Conservation (phyloP, 306 rosid species). For the Quercus alba region DNA sequence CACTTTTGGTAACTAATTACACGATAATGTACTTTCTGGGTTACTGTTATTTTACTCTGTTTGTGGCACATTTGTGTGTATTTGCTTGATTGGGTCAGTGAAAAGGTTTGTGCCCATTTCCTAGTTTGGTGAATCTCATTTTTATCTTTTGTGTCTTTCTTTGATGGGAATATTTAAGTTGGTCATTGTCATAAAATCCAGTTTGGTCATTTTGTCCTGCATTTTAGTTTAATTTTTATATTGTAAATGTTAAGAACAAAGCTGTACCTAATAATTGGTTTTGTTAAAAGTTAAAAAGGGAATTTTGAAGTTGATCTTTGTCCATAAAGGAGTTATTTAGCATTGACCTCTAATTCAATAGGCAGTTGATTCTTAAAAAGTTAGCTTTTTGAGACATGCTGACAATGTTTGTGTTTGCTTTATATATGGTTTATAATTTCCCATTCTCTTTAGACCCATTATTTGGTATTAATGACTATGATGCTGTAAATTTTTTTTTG, state of each 20-base stretch:
- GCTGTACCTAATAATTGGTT: not conserved
- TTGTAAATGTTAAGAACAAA: not conserved
- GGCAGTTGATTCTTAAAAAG: not conserved
- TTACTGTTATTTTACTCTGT: slow-evolving; percentile 9
- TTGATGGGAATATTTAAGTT: slow-evolving; percentile 9
- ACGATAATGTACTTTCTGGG: slow-evolving; percentile 6
- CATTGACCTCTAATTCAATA: not conserved
- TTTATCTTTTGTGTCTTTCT: slow-evolving; percentile 15
- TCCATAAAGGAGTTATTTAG: not conserved
- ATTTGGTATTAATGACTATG: not conserved
- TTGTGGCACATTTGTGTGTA: not conserved
- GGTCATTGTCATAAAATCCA: slow-evolving; percentile 5
- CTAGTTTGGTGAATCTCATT: not conserved
- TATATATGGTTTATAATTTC: not conserved
- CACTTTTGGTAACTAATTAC: slow-evolving; percentile 49
- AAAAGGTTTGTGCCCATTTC: slow-evolving; percentile 4
- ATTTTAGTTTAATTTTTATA: not conserved
- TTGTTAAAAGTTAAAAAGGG: not conserved
- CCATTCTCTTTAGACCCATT: not conserved
- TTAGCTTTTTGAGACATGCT: not conserved
- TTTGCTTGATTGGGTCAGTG: slow-evolving; percentile 7
- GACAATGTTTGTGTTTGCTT: not conserved
- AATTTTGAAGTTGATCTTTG: not conserved
- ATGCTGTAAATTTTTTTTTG: not conserved
- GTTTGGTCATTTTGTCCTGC: not conserved